A percentile compares a stretch with the other conserved stretches of the same genome.
phyloP scores from a whole-genome alignment of 176 grass and related monocot species.

The Hsuehochloa calcarea region DNA sequence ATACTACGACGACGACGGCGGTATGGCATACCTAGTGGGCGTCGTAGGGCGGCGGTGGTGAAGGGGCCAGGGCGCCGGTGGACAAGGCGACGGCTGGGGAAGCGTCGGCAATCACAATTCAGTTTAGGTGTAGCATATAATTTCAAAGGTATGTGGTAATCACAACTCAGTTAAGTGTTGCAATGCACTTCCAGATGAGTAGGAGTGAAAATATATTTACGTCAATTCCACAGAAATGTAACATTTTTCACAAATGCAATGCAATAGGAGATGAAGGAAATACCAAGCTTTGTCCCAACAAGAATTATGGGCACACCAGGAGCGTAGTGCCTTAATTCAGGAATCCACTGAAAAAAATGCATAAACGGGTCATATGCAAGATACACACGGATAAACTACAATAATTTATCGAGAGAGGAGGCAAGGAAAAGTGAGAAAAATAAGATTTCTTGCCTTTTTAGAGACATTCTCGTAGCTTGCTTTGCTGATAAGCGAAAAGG shows the following conservation, averaged over 20 bases:
- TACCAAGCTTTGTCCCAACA: conserved; percentile 76
- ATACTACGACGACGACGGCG: too few species aligned
- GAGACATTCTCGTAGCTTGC: conserved; percentile 84
- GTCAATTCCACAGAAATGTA: neutral
- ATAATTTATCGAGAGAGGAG: neutral
- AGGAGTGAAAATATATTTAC: neutral
- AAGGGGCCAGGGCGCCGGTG: too few species aligned
- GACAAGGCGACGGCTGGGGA: too few species aligned
- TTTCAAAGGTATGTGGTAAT: neutral
- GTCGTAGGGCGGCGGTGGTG: too few species aligned
- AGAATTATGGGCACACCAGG: conserved; percentile 76
- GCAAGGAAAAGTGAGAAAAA: neutral
- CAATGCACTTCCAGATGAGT: neutral
- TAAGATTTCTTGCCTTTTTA: conserved; percentile 53
- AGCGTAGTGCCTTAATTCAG: conserved; percentile 72
- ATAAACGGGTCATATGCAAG: conserved; percentile 15
- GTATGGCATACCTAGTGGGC: too few species aligned
- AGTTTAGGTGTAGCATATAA: neutral
- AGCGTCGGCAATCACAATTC: neutral
- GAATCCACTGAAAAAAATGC: conserved; percentile 63
- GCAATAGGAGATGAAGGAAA: conserved; percentile 9
- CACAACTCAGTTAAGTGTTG: neutral
- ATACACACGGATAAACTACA: neutral
- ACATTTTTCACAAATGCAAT: conserved; percentile 1
- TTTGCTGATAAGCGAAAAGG: conserved; percentile 81